Percentiles rank a stretch among this genome's conserved stretches.
These are phyloP conservation scores for Diaporthe ilicicola DNA, from an alignment of 2,329 filamentous ascomycete species.

Conservation along the genomic window DNA sequence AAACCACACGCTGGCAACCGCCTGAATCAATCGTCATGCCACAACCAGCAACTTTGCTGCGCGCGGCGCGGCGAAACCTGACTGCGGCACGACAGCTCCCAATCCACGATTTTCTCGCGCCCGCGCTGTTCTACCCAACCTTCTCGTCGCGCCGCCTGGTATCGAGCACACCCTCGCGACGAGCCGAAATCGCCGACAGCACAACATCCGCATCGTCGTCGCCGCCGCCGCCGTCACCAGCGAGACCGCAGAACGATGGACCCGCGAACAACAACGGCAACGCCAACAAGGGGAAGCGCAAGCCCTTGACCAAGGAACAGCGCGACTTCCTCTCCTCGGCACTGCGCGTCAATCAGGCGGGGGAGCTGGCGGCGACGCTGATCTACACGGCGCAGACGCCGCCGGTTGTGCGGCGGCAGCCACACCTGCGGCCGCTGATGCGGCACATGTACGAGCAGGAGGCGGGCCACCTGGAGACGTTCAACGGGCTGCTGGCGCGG, in stretches of 20 bases:
- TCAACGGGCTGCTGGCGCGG: constrained; percentile 82
- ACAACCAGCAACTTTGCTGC: constrained; percentile 34
- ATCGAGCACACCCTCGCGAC: constrained; percentile 31
- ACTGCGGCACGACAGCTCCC: constrained; percentile 34
- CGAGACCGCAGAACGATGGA: constrained; percentile 29
- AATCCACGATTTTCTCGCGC: constrained; percentile 49
- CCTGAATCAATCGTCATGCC: constrained; percentile 35
- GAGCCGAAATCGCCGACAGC: constrained; percentile 31
- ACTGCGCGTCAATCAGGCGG: constrained; percentile 95
- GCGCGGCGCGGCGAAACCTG: constrained; percentile 35
- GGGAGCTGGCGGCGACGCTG: constrained; percentile 93
- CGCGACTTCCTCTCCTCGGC: constrained; percentile 79
- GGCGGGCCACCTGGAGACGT: constrained; percentile 83
- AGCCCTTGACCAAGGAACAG: constrained; percentile 74
- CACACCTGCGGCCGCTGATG: constrained; percentile 90
- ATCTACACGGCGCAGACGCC: constrained; percentile 94
- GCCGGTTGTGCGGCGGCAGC: constrained; percentile 79
- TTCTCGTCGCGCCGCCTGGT: constrained; percentile 33
- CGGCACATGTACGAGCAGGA: constrained; percentile 99
- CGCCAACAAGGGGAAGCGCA: constrained; percentile 50
- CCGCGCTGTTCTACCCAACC: constrained; percentile 42
- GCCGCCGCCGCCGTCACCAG: background rate
- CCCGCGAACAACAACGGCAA: constrained; percentile 38
- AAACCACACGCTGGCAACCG: background rate
- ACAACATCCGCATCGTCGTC: background rate